Evolutionary conservation across 768 basidiomycete genomes (phyloP).

Genomic region (Tulasnella sp.): DNA sequence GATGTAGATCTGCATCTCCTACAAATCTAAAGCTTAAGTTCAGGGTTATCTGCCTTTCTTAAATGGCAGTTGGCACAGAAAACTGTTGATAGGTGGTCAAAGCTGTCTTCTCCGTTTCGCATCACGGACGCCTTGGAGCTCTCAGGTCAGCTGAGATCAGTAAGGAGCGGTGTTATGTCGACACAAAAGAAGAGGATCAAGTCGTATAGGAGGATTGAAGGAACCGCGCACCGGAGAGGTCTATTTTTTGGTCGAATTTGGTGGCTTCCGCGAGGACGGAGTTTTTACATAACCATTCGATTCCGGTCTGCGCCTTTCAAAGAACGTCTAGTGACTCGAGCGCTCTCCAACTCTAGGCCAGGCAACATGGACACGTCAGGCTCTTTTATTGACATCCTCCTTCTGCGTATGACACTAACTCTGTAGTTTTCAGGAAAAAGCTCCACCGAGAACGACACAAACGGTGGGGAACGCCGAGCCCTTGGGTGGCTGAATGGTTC

Average conservation of each 20-base stretch:
- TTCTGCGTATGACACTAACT: not conserved
- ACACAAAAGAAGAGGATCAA: not conserved
- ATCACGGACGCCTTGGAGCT: not conserved
- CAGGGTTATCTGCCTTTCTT: not conserved
- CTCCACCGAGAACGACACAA: not conserved
- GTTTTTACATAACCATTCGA: not conserved
- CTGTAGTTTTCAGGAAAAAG: not conserved
- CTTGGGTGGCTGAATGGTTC: no score
- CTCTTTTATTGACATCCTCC: not conserved
- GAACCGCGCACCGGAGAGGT: not conserved
- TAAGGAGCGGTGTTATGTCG: not conserved
- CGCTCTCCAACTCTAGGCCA: no score
- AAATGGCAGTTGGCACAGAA: not conserved
- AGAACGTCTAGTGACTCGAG: no score
- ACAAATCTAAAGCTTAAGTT: not conserved
- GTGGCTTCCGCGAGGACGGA: not conserved
- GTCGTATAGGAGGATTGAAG: not conserved
- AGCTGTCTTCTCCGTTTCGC: not conserved
- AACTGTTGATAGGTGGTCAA: not conserved
- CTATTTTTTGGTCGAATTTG: not conserved
- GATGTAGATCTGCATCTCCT: not conserved
- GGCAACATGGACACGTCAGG: not conserved
- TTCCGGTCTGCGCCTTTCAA: not conserved
- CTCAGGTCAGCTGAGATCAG: not conserved
- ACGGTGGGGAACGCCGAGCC: not conserved